Base-by-base conservation (phyloP, 192 early-diverging fungal genomes). In the Linderina pennispora region DNA sequence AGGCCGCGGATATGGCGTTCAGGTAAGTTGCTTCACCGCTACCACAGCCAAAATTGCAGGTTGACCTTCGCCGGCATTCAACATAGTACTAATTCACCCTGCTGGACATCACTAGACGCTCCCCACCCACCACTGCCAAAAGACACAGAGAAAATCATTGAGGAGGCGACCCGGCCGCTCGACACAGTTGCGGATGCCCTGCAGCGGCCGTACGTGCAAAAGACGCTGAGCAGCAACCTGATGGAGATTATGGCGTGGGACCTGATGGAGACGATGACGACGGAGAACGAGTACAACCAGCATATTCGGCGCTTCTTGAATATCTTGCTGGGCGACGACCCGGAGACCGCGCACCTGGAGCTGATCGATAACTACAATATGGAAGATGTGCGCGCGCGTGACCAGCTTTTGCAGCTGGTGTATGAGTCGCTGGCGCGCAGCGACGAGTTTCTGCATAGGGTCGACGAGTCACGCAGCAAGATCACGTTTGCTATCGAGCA, bases 231-330 rank as follows among this genome's bases (percentile, higher is more conserved):
- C 36, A 70, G 61, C 54, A 70, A 58, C 26, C 47, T 62, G 55
- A 51, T 70, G 15, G 66, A 70, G 39, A 40, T 70, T 20, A 62
- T 70, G 59, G 45, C 66, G 13, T 70, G 66, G 66, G 26, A 58
- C 20, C 50, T 70, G 14, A 70, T 70, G 66, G 66, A 62, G 35
- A 35, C 55, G 21, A 31, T 70, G 49, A 54, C 59, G 0, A 35
- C 66, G 10, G 66, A 70, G 18, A 70, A 70, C 43, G 66, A 62
- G 19, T 70, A 58, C 36, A 70, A 70, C 55, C 66, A 70, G 59
- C 66, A 70, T 36, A 70, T 70, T 22, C 59, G 66, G 9, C 59
- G 66, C 20, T 70, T 70, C 39, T 18, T 70, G n/a, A 70, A 62
- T 43, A 62, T 70, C 5, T 26, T 70, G 5, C 46, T 70, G 36